These are phyloP conservation scores for Phytophthora colocasiae DNA, from an alignment of 352 stramenopile genomes.

Conservation along the genomic window DNA sequence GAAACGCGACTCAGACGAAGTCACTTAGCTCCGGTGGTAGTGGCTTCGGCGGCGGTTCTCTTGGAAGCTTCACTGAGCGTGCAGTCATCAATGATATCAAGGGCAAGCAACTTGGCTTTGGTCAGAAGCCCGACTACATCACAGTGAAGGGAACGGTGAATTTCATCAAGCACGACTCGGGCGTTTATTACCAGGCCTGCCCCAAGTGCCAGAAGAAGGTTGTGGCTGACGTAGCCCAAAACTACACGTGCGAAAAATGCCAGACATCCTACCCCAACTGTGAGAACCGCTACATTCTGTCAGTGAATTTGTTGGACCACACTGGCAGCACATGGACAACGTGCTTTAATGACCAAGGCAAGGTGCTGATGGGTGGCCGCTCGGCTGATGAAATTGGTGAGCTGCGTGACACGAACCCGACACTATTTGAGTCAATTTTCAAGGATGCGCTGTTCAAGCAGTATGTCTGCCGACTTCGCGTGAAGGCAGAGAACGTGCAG, in stretches of 20 bases:
- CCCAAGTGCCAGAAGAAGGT: constrained; percentile 93
- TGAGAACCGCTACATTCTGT: constrained; percentile 97
- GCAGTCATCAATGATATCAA: constrained; percentile 95
- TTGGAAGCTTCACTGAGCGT: constrained; percentile 89
- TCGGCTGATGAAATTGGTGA: constrained; percentile 94
- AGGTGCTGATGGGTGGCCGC: constrained; percentile 91
- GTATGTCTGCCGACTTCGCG: constrained; percentile 86
- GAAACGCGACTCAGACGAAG: constrained; percentile 72
- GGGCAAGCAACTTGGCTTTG: constrained; percentile 93
- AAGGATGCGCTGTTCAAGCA: constrained; percentile 93
- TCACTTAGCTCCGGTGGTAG: constrained; percentile 76
- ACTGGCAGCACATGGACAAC: constrained; percentile 95
- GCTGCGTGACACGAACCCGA: constrained; percentile 85
- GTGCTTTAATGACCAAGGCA: constrained; percentile 97
- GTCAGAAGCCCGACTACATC: constrained; percentile 97
- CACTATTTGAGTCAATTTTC: constrained; percentile 94
- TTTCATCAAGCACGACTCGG: constrained; percentile 97
- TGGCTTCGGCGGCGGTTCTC: constrained; percentile 76
- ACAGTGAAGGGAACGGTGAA: constrained; percentile 96
- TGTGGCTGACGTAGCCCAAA: constrained; percentile 93
- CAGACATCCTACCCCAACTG: constrained; percentile 94
- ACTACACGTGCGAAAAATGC: constrained; percentile 97
- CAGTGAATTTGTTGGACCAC: constrained; percentile 93
- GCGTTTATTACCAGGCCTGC: constrained; percentile 89
- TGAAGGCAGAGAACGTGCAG: constrained; percentile 97